These are phyloP conservation scores for Venturiaceae sp. DNA, from an alignment of 2,329 filamentous ascomycete genomes.

Conservation along the genomic window DNA sequence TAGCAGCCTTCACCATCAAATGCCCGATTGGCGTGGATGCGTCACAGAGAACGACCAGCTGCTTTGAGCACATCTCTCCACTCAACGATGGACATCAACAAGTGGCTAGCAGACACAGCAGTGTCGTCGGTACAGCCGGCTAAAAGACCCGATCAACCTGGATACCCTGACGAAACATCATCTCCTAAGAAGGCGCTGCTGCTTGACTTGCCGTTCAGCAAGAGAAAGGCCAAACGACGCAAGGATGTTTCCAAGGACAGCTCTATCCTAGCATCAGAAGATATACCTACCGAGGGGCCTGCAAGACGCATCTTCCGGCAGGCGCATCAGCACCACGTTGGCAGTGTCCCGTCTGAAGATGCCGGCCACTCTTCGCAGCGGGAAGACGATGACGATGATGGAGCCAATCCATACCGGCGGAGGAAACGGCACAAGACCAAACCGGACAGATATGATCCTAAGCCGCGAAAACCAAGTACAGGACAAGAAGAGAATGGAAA, in stretches of 20 bases:
- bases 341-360: background rate
- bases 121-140: slow-evolving; percentile 20
- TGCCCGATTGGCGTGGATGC: background rate
- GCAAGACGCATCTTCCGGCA: background rate
- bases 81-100: slow-evolving; percentile 31
- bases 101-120: slow-evolving; percentile 33
- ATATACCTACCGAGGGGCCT: background rate
- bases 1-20: background rate
- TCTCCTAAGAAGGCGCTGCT: background rate
- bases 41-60: background rate
- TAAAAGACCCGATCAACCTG: slow-evolving; percentile 8
- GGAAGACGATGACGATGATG: background rate
- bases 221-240: background rate
- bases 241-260: background rate
- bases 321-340: background rate
- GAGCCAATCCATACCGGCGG: slow-evolving; percentile 24
- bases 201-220: background rate
- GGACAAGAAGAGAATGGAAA: slow-evolving; percentile 2
- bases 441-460: slow-evolving; percentile 33
- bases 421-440: slow-evolving; percentile 36
- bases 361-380: background rate
- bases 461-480: slow-evolving; percentile 18
- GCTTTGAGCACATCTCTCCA: background rate
- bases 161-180: background rate
- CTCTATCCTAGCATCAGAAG: slow-evolving; percentile 1